A percentile compares a stretch with the other conserved stretches of the same genome.
Evolutionary conservation across 768 basidiomycete species (phyloP).

Genomic region (Hypsizygus marmoreus): DNA sequence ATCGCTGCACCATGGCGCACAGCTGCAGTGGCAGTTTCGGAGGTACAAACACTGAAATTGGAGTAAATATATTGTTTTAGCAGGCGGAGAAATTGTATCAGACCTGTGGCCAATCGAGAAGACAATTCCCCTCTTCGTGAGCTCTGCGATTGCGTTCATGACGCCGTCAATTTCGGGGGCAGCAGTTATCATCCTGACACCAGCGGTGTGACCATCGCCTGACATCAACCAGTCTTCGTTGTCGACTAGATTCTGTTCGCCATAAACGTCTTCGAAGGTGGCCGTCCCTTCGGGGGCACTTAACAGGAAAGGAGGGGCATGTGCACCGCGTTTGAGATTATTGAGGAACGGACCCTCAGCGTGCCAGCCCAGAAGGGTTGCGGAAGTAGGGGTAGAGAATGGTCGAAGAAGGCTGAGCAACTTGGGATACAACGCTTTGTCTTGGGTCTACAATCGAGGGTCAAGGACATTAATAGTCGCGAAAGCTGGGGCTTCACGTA

Average conservation of each 20-base stretch:
- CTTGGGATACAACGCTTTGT: conserved; percentile 71
- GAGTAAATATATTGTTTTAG: conserved; percentile 4
- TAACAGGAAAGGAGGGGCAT: conserved; percentile 66
- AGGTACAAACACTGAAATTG: conserved; percentile 63
- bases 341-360: conserved; percentile 90
- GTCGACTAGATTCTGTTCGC: conserved; percentile 60
- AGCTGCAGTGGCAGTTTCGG: conserved; percentile 71
- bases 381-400: conserved; percentile 61
- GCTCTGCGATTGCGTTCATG: conserved; percentile 62
- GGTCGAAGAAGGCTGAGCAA: conserved; percentile 69
- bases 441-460: conserved; percentile 62
- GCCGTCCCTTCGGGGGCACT: conserved; percentile 62
- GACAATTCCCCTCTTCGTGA: conserved; percentile 65
- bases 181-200: conserved; percentile 80
- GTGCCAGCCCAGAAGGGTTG: conserved; percentile 86
- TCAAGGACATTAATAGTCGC: not conserved
- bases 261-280: conserved; percentile 77
- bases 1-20: conserved; percentile 75
- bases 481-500: conserved; percentile 33
- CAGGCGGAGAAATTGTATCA: conserved; percentile 9
- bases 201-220: conserved; percentile 45
- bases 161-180: conserved; percentile 89
- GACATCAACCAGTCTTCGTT: conserved; percentile 70
- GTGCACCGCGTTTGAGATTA: conserved; percentile 80
- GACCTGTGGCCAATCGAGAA: conserved; percentile 93